A percentile compares a stretch with the other conserved stretches of the same genome.
These are phyloP conservation scores for Cercospora zeina DNA, from an alignment of 2,329 filamentous ascomycete species.

Conservation along the genomic window DNA sequence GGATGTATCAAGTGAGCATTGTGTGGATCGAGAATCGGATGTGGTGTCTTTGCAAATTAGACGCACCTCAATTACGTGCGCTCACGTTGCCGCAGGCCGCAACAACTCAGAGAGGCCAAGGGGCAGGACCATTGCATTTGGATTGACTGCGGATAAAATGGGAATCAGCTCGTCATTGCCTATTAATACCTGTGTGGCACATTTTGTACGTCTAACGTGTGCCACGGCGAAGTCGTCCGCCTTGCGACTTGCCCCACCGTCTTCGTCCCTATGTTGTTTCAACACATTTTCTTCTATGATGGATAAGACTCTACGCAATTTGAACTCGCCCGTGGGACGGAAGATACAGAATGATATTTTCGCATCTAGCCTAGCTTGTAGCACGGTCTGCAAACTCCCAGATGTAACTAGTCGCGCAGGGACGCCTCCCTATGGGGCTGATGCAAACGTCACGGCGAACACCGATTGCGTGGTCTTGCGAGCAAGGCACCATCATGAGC, in stretches of 20 bases:
- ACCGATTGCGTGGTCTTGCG: too few relatives aligned
- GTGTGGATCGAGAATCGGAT: not conserved
- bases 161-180: not conserved
- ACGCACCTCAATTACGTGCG: not conserved
- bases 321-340: not conserved
- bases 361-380: too few relatives aligned
- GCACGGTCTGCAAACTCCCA: too few relatives aligned
- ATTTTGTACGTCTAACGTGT: not conserved
- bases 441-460: too few relatives aligned
- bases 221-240: not conserved
- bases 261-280: not conserved
- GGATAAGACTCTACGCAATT: not conserved
- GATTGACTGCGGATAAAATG: not conserved
- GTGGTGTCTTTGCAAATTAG: not conserved
- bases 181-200: not conserved
- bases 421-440: too few relatives aligned
- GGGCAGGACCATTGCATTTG: not conserved
- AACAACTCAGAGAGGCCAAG: not conserved
- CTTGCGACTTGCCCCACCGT: not conserved
- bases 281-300: not conserved
- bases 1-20: not conserved
- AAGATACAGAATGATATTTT: not conserved
- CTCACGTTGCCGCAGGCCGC: not conserved
- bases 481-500: too few relatives aligned
- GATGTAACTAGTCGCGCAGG: too few relatives aligned